phyloP scores from a whole-genome alignment of 2,329 filamentous ascomycete genomes.

The Botryotinia globosa region DNA sequence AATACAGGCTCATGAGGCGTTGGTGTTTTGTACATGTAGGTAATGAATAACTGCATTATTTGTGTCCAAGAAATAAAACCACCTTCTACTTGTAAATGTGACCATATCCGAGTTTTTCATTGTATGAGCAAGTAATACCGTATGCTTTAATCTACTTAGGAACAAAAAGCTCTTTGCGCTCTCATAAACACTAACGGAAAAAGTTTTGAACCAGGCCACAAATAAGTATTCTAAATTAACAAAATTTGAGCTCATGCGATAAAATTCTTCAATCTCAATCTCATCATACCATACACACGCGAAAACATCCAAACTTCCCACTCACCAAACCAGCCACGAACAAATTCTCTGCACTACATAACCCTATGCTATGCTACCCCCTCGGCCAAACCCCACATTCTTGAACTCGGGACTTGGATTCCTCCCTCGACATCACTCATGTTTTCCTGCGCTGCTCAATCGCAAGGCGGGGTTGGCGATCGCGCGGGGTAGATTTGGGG shows the following conservation, averaged over 20 bases:
- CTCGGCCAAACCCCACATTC: neutral
- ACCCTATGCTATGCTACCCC: neutral
- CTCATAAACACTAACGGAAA: neutral
- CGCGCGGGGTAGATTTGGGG: neutral
- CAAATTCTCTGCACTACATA: neutral
- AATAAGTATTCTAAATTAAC: neutral
- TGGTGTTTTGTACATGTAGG: slow-evolving; percentile 10
- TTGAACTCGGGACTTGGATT: neutral
- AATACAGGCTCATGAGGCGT: neutral
- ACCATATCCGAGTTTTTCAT: neutral
- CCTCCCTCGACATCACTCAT: neutral
- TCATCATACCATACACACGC: neutral
- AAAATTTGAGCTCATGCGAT: neutral
- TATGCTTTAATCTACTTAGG: neutral
- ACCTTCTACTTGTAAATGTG: neutral
- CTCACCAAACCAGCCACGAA: neutral
- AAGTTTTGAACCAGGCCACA: neutral
- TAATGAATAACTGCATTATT: slow-evolving; percentile 2
- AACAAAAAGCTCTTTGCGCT: neutral
- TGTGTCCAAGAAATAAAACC: neutral
- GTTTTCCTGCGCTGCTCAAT: neutral
- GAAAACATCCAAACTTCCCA: neutral
- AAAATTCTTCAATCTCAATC: neutral
- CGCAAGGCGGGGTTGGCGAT: neutral
- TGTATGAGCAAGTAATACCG: neutral